Evolutionary conservation across 31 red algal genomes (phyloP).

Genomic region (Bonnemaisonia californica): DNA sequence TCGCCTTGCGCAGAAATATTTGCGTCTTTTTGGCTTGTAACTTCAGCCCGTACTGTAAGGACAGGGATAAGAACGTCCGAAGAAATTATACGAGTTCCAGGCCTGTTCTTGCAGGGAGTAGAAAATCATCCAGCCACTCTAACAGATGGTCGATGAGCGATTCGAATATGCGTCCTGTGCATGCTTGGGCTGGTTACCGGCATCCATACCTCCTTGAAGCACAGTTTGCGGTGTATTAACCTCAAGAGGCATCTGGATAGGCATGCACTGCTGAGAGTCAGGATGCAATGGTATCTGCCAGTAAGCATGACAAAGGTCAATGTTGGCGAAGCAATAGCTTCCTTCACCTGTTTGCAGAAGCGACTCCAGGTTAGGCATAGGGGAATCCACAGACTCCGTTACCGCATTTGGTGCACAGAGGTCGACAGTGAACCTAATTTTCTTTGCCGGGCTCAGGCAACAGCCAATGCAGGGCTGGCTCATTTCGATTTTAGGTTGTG

Average conservation of each 20-base stretch:
- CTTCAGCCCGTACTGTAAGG: neutral
- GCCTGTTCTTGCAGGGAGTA: constrained; percentile 6
- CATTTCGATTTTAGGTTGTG: neutral
- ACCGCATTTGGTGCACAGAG: neutral
- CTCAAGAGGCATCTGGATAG: constrained; percentile 12
- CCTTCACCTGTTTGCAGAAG: neutral
- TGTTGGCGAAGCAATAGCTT: neutral
- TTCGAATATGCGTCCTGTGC: neutral
- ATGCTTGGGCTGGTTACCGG: constrained; percentile 28
- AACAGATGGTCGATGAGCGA: neutral
- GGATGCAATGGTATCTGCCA: constrained; percentile 24
- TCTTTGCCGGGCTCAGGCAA: neutral
- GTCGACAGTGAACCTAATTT: neutral
- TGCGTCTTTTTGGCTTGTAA: constrained; percentile 10
- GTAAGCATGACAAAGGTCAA: constrained; percentile 20
- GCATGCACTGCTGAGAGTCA: constrained; percentile 13
- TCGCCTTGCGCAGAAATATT: neutral
- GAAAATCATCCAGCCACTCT: constrained; percentile 30
- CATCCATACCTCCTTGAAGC: constrained; percentile 19
- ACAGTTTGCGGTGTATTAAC: constrained; percentile 8
- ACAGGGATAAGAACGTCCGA: neutral
- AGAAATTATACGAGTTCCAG: neutral
- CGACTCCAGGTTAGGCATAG: neutral
- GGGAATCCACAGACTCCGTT: neutral
- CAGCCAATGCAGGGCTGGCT: neutral